A percentile compares a stretch with the other conserved stretches of the same genome.
phyloP scores from a whole-genome alignment of 805 yeast species.

The Saitoella complicata region DNA sequence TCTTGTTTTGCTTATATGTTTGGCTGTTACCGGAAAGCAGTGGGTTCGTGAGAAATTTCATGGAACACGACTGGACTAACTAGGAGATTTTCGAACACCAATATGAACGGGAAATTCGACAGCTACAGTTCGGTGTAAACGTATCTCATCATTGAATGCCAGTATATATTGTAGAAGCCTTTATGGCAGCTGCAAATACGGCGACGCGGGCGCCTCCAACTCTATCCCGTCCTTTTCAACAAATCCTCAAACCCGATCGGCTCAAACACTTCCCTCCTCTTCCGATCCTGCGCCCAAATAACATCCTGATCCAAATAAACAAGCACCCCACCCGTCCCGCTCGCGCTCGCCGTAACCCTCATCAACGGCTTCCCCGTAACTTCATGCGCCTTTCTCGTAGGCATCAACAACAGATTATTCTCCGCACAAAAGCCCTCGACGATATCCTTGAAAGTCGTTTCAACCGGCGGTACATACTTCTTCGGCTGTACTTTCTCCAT shows the following conservation, averaged over 20 bases:
- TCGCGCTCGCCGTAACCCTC: conserved; percentile 22
- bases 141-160: too few relatives aligned
- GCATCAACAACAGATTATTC: conserved; percentile 30
- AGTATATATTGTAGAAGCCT: too few relatives aligned
- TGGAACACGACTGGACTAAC: too few relatives aligned
- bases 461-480: background rate
- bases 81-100: too few relatives aligned
- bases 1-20: too few relatives aligned
- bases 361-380: conserved; percentile 31
- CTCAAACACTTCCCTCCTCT: conserved; percentile 18
- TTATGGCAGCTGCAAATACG: too few relatives aligned
- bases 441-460: conserved; percentile 42
- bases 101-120: too few relatives aligned
- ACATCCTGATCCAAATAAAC: conserved; percentile 52
- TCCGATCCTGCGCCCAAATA: conserved; percentile 30
- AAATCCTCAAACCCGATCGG: conserved; percentile 23
- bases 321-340: conserved; percentile 22
- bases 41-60: too few relatives aligned
- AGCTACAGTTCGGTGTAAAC: too few relatives aligned
- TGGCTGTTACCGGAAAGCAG: too few relatives aligned
- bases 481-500: background rate
- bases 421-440: conserved; percentile 43
- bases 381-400: conserved; percentile 22
- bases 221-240: background rate
- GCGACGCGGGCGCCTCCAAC: background rate